phyloP scores from a whole-genome alignment of 148 eudicot species.

The Fagopyrum tataricum region DNA sequence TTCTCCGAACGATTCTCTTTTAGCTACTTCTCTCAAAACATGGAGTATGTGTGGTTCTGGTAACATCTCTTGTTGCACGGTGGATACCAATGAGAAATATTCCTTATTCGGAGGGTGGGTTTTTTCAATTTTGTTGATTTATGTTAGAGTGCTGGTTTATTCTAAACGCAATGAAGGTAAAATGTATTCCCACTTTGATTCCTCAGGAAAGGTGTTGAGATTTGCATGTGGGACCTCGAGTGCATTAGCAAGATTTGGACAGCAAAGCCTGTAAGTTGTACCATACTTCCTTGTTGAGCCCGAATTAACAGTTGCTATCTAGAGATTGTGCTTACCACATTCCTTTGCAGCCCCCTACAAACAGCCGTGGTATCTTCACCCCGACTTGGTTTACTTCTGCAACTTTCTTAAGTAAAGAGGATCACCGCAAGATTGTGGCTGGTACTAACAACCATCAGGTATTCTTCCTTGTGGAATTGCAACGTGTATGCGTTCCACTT shows the following conservation, averaged over 20 bases:
- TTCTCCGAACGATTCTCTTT: conserved; percentile 21
- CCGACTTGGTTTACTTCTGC: conserved; percentile 86
- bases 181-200: conserved; percentile 8
- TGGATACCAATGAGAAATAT: conserved; percentile 58
- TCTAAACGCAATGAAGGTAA: neutral
- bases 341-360: conserved; percentile 65
- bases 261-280: conserved; percentile 72
- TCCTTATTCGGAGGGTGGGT: conserved; percentile 91
- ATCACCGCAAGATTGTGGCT: conserved; percentile 87
- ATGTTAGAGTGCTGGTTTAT: neutral
- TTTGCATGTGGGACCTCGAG: conserved; percentile 65
- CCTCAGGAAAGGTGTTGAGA: conserved; percentile 85
- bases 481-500: no score
- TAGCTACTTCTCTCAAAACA: conserved; percentile 21
- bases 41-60: conserved; percentile 74
- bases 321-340: neutral
- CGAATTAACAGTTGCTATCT: neutral
- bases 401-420: conserved; percentile 73
- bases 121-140: neutral
- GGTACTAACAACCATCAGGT: conserved; percentile 94
- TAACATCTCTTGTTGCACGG: conserved; percentile 49
- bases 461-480: conserved; percentile 6
- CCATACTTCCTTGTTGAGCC: neutral
- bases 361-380: conserved; percentile 80
- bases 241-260: conserved; percentile 55